phyloP scores from a whole-genome alignment of 768 basidiomycete genomes.

The Chalciporus chontae region DNA sequence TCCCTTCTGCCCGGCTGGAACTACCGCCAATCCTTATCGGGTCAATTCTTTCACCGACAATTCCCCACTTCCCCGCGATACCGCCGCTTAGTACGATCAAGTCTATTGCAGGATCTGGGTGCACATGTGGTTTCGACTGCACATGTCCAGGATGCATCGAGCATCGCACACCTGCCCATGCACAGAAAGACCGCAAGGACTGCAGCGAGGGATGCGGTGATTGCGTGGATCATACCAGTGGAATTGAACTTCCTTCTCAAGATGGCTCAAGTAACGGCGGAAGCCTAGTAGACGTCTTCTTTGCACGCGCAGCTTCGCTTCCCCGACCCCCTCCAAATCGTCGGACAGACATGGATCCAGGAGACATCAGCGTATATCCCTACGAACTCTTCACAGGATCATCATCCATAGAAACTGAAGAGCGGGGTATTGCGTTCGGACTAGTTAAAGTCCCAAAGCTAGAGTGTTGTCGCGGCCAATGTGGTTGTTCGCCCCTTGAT shows the following conservation, averaged over 20 bases:
- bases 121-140: slow-evolving; percentile 67
- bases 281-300: slow-evolving; percentile 58
- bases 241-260: slow-evolving; percentile 40
- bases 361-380: slow-evolving; percentile 48
- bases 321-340: slow-evolving; percentile 51
- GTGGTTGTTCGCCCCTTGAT: slow-evolving; percentile 48
- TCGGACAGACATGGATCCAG: slow-evolving; percentile 44
- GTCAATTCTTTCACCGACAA: slow-evolving; percentile 16
- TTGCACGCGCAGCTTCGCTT: slow-evolving; percentile 65
- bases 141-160: slow-evolving; percentile 71
- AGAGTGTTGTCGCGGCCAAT: slow-evolving; percentile 62
- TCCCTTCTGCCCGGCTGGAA: slow-evolving; percentile 32
- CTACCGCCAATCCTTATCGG: slow-evolving; percentile 46
- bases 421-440: slow-evolving; percentile 42
- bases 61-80: slow-evolving; percentile 52
- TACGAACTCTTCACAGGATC: slow-evolving; percentile 32
- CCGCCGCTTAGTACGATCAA: slow-evolving; percentile 57
- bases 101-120: slow-evolving; percentile 64
- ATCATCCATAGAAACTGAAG: slow-evolving; percentile 33
- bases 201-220: slow-evolving; percentile 53
- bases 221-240: slow-evolving; percentile 54
- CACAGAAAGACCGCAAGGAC: slow-evolving; percentile 33
- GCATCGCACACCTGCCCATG: slow-evolving; percentile 56
- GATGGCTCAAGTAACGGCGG: slow-evolving; percentile 8
- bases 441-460: slow-evolving; percentile 59